Conservation (phyloP, 352 stramenopile species). For the Globisporangium lucens region DNA sequence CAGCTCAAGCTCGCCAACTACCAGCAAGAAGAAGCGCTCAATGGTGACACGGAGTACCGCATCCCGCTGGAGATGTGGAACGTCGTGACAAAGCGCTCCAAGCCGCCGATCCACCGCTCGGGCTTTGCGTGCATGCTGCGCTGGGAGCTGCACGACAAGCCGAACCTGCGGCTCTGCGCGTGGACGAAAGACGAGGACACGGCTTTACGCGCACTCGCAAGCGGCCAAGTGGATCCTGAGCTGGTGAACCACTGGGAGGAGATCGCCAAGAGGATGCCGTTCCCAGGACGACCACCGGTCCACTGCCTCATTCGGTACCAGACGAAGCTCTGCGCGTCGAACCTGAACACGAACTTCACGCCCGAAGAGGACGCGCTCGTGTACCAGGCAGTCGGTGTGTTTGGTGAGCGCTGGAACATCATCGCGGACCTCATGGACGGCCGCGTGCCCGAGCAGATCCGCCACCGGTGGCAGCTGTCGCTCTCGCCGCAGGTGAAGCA, state of each 20-base stretch:
- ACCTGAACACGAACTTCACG: constrained; percentile 43
- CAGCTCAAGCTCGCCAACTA: constrained; percentile 22
- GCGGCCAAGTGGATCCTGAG: constrained; percentile 30
- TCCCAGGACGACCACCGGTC: constrained; percentile 38
- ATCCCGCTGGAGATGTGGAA: constrained; percentile 56
- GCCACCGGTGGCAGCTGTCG: constrained; percentile 71
- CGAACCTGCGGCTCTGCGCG: constrained; percentile 39
- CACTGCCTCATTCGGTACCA: constrained; percentile 61
- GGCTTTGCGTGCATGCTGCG: constrained; percentile 72
- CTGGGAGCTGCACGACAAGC: constrained; percentile 68
- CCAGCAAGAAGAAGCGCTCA: neutral
- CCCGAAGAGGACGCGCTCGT: constrained; percentile 49
- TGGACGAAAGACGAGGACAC: constrained; percentile 60
- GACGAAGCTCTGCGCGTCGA: constrained; percentile 41
- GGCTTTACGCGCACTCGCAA: constrained; percentile 35
- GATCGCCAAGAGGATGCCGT: constrained; percentile 47
- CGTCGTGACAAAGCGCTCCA: constrained; percentile 27
- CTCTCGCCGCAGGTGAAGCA: constrained; percentile 57
- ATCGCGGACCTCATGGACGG: constrained; percentile 76
- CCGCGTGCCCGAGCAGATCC: constrained; percentile 66
- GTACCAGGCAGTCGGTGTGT: constrained; percentile 49
- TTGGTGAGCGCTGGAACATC: constrained; percentile 79
- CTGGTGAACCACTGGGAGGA: constrained; percentile 50
- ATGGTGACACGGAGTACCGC: neutral
- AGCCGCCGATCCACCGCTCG: constrained; percentile 46